Conservation (phyloP, 192 early-diverging fungal genomes). For the Phlyctochytrium arcticum region DNA sequence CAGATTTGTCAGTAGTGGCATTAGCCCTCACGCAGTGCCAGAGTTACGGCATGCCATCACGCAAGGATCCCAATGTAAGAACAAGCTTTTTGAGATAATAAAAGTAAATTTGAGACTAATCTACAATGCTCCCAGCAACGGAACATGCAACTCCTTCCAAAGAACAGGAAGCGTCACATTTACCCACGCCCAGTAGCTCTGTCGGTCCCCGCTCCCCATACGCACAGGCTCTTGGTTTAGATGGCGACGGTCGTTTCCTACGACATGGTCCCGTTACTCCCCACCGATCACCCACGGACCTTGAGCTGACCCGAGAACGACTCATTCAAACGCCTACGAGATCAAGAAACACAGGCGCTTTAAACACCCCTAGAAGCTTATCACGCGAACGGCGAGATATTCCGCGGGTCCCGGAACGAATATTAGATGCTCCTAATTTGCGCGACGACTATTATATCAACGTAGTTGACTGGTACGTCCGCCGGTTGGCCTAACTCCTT, state of each 20-base stretch:
- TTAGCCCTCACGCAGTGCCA: conserved; percentile 8
- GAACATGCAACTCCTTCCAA: too few species aligned
- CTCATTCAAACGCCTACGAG: neutral
- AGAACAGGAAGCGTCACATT: too few species aligned
- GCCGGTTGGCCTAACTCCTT: neutral
- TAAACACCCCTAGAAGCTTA: neutral
- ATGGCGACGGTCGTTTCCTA: neutral
- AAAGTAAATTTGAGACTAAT: too few species aligned
- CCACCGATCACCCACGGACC: neutral
- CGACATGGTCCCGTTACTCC: neutral
- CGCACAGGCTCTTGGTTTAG: neutral
- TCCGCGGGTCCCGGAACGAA: conserved; percentile 56
- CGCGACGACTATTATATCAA: conserved; percentile 49
- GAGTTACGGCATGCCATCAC: neutral
- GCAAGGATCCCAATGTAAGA: too few species aligned
- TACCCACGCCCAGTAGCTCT: neutral
- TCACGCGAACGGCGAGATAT: neutral
- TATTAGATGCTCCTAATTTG: conserved; percentile 86
- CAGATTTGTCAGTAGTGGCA: conserved; percentile 3
- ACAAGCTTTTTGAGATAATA: too few species aligned
- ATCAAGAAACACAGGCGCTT: neutral
- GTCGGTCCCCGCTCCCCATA: neutral
- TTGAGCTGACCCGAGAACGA: neutral
- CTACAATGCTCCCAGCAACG: too few species aligned
- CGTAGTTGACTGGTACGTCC: conserved; percentile 45